These are phyloP conservation scores for Cordyceps tenuipes DNA, from an alignment of 2,329 filamentous ascomycete genomes.

Conservation along the genomic window DNA sequence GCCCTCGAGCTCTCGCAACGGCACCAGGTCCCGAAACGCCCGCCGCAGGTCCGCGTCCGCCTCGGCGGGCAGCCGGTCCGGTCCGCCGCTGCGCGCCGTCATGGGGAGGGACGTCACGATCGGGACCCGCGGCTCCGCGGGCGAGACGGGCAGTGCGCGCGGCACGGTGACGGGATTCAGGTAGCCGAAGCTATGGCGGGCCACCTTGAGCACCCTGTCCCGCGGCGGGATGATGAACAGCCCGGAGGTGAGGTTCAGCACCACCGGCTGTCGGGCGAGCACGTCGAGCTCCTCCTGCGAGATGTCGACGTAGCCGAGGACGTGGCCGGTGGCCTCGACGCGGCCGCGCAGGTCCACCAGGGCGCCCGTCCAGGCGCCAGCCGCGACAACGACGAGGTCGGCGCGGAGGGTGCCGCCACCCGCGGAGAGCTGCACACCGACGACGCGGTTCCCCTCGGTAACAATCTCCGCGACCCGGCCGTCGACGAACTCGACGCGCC, in stretches of 20 bases:
- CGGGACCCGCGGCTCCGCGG: conserved; percentile 18
- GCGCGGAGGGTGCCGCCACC: conserved; percentile 37
- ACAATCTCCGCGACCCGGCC: conserved; percentile 38
- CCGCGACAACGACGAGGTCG: conserved; percentile 70
- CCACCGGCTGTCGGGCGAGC: conserved; percentile 59
- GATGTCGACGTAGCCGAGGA: conserved; percentile 68
- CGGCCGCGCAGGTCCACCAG: conserved; percentile 72
- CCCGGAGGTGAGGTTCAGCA: conserved; percentile 63
- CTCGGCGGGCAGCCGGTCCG: conserved; percentile 46
- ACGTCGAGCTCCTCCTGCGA: conserved; percentile 59
- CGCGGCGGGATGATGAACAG: conserved; percentile 67
- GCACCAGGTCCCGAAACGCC: conserved; percentile 53
- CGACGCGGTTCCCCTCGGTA: conserved; percentile 31
- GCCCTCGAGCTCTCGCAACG: conserved; percentile 43
- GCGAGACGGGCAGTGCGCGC: conserved; percentile 25
- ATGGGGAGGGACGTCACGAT: conserved; percentile 29
- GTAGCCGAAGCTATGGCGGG: conserved; percentile 63
- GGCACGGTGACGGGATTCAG: conserved; percentile 39
- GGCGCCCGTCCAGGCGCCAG: conserved; percentile 77
- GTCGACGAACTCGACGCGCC: conserved; percentile 47
- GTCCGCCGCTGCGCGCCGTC: conserved; percentile 30
- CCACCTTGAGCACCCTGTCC: conserved; percentile 56
- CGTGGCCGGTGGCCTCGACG: conserved; percentile 73
- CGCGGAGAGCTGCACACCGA: conserved; percentile 41
- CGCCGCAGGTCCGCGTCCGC: conserved; percentile 53